phyloP scores from a whole-genome alignment of 2,329 filamentous ascomycete species.

The Sarocladiaceae sp. region DNA sequence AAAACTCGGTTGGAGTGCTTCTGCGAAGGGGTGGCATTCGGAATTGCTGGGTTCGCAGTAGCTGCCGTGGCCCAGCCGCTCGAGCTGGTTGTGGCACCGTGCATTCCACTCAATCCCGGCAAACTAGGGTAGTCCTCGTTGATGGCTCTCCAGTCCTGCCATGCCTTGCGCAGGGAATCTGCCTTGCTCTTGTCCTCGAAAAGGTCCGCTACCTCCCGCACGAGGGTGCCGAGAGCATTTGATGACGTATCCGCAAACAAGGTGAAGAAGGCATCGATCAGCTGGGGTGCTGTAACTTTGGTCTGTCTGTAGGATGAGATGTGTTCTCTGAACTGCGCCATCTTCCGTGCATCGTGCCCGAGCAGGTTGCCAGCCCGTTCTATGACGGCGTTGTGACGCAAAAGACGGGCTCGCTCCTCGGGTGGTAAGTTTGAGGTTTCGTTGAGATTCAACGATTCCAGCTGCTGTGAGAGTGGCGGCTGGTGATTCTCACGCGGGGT shows the following conservation, averaged over 20 bases:
- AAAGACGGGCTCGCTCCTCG: constrained; percentile 72
- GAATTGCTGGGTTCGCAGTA: constrained; percentile 45
- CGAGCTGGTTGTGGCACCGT: constrained; percentile 50
- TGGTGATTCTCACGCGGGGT: constrained; percentile 10
- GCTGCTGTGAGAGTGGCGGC: constrained; percentile 18
- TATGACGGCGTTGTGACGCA: constrained; percentile 78
- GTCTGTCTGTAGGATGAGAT: constrained; percentile 73
- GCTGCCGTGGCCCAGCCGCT: constrained; percentile 57
- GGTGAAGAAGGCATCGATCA: constrained; percentile 83
- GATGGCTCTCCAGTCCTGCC: constrained; percentile 93
- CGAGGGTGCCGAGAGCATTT: constrained; percentile 75
- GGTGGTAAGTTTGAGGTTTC: constrained; percentile 53
- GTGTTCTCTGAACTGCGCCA: constrained; percentile 69
- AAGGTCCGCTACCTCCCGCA: constrained; percentile 87
- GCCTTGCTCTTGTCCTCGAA: constrained; percentile 78
- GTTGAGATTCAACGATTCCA: constrained; percentile 40
- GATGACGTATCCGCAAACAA: constrained; percentile 75
- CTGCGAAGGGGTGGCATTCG: constrained; percentile 33
- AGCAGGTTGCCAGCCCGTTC: constrained; percentile 79
- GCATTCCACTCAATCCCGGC: constrained; percentile 65
- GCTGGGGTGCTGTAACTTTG: constrained; percentile 61
- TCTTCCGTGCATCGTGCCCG: constrained; percentile 66
- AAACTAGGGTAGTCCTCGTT: constrained; percentile 93
- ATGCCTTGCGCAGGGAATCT: constrained; percentile 69
- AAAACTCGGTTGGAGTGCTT: constrained; percentile 49